phyloP scores from a whole-genome alignment of 345 rosid genomes.

The Punica granatum region DNA sequence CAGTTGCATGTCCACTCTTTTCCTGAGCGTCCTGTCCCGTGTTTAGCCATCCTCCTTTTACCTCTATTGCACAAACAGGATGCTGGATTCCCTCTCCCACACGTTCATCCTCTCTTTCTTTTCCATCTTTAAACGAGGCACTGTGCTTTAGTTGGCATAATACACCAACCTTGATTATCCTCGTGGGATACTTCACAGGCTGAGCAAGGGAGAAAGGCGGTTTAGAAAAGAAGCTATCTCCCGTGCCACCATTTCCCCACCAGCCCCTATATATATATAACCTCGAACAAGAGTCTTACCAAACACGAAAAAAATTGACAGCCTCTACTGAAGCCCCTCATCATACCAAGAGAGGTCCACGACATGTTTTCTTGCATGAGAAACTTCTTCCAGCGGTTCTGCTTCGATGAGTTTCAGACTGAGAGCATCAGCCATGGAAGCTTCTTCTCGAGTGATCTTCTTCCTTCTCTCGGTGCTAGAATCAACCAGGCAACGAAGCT shows the following conservation, averaged over 20 bases:
- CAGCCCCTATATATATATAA: conserved; percentile 36
- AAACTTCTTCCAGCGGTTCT: conserved; percentile 77
- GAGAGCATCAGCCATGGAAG: conserved; percentile 34
- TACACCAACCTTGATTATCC: conserved; percentile 23
- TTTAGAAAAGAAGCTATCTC: conserved; percentile 27
- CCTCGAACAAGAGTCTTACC: conserved; percentile 22
- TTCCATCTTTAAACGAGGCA: conserved; percentile 29
- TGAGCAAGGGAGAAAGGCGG: conserved; percentile 23
- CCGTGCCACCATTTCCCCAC: conserved; percentile 44
- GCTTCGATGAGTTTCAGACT: conserved; percentile 51
- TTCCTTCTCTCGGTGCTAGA: conserved; percentile 92
- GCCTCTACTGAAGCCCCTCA: conserved; percentile 12
- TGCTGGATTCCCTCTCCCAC: conserved; percentile 17
- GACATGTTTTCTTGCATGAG: conserved; percentile 49
- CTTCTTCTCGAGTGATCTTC: conserved; percentile 73
- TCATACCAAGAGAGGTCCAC: conserved; percentile 1
- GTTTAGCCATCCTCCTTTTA: conserved; percentile 13
- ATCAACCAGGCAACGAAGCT: conserved; percentile 75
- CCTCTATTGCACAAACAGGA: conserved; percentile 26
- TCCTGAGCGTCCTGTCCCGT: not conserved
- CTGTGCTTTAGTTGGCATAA: conserved; percentile 20
- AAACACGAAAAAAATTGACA: conserved; percentile 19
- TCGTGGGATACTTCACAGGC: conserved; percentile 23
- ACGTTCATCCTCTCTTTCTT: conserved; percentile 17
- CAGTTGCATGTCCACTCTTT: not conserved